phyloP scores from a whole-genome alignment of 176 grass and related monocot species.

The Eragrostis nindensis region DNA sequence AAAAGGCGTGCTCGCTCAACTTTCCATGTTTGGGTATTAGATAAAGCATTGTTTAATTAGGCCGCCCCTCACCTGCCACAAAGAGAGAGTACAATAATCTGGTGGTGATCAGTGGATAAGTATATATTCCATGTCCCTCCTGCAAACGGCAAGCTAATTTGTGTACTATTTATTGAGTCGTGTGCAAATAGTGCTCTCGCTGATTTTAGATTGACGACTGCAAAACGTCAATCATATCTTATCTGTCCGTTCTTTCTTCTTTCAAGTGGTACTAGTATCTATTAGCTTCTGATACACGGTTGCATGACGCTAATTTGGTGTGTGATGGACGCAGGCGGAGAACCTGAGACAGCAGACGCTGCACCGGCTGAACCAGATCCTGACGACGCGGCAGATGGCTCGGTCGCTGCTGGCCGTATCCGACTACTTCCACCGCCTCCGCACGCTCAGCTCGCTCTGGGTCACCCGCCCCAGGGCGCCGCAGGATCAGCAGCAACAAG shows the following conservation, averaged over 20 bases:
- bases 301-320: neutral
- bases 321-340: conserved; percentile 51
- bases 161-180: neutral
- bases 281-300: neutral
- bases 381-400: conserved; percentile 74
- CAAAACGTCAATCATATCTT: neutral
- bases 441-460: conserved; percentile 71
- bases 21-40: conserved; percentile 41
- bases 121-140: neutral
- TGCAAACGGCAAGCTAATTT: neutral
- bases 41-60: conserved; percentile 32
- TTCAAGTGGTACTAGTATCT: no score
- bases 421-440: conserved; percentile 85
- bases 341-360: conserved; percentile 75
- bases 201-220: conserved; percentile 33
- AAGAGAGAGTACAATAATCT: neutral
- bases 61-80: conserved; percentile 41
- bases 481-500: conserved; percentile 31
- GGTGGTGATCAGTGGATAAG: neutral
- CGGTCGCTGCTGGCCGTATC: conserved; percentile 67
- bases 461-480: conserved; percentile 55
- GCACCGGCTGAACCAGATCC: conserved; percentile 66
- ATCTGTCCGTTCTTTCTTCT: neutral
- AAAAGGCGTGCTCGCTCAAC: neutral
- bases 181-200: conserved; percentile 4